Conservation (phyloP, 73 alveolate species). For the Durusdinium trenchii region DNA sequence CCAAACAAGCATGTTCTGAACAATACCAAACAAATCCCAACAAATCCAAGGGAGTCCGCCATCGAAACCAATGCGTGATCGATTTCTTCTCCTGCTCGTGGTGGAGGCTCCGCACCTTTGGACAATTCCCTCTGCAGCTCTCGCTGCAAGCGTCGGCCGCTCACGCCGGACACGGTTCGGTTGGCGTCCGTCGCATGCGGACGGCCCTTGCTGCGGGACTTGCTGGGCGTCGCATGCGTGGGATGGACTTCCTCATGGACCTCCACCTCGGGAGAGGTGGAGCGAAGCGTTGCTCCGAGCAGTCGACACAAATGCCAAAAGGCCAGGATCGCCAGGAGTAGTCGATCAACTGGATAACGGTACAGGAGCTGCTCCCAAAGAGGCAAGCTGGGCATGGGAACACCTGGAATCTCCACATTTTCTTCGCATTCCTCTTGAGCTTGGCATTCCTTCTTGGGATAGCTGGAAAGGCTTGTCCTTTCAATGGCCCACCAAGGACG, state of each 20-base stretch:
- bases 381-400: not conserved
- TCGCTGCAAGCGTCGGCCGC: slow-evolving; percentile 66
- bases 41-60: too few relatives aligned
- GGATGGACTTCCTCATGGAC: slow-evolving; percentile 3
- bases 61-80: too few relatives aligned
- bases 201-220: slow-evolving; percentile 16
- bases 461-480: not conserved
- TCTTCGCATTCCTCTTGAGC: slow-evolving; percentile 8
- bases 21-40: too few relatives aligned
- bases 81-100: not conserved
- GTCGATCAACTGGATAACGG: slow-evolving; percentile 31
- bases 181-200: not conserved
- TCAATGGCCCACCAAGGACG: slow-evolving; percentile 48
- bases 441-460: not conserved
- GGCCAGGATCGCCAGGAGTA: not conserved
- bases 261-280: slow-evolving; percentile 32
- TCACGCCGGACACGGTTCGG: slow-evolving; percentile 44
- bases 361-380: slow-evolving; percentile 17
- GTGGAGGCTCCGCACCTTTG: not conserved
- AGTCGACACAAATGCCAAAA: slow-evolving; percentile 13
- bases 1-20: too few relatives aligned
- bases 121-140: slow-evolving; percentile 32
- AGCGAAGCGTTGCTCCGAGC: not conserved
- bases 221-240: slow-evolving; percentile 15
- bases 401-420: not conserved